Evolutionary conservation across 176 grass and related monocot genomes (phyloP).

Genomic region (Triticum timopheevii): DNA sequence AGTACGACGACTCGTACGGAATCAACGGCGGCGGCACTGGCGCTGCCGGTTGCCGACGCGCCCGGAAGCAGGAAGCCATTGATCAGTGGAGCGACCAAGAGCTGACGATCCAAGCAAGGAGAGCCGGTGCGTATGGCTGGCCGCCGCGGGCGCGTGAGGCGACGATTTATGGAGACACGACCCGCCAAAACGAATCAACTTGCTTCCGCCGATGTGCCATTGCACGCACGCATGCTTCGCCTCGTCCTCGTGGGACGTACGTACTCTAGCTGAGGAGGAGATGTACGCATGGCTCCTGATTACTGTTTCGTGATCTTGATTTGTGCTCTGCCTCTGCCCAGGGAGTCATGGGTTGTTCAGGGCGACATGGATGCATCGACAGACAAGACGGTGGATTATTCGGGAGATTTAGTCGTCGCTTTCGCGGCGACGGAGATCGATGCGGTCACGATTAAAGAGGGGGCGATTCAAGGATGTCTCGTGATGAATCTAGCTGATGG

Average conservation of each 20-base stretch:
- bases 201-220: not conserved
- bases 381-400: not conserved
- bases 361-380: not conserved
- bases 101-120: not conserved
- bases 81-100: not conserved
- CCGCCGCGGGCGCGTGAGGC: too few species aligned
- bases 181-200: not conserved
- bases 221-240: not conserved
- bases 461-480: constrained; percentile 39
- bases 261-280: too few species aligned
- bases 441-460: not conserved
- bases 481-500: constrained; percentile 36
- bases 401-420: not conserved
- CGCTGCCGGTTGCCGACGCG: not conserved
- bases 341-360: not conserved
- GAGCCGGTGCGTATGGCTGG: too few species aligned
- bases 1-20: not conserved
- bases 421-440: not conserved
- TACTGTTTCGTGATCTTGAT: not conserved
- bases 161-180: not conserved
- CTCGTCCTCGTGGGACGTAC: too few species aligned
- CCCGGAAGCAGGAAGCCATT: constrained; percentile 43
- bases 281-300: not conserved
- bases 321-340: not conserved
- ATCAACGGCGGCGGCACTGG: not conserved